Evolutionary conservation across 345 rosid species (phyloP).

Genomic region (Gossypium mustelinum): DNA sequence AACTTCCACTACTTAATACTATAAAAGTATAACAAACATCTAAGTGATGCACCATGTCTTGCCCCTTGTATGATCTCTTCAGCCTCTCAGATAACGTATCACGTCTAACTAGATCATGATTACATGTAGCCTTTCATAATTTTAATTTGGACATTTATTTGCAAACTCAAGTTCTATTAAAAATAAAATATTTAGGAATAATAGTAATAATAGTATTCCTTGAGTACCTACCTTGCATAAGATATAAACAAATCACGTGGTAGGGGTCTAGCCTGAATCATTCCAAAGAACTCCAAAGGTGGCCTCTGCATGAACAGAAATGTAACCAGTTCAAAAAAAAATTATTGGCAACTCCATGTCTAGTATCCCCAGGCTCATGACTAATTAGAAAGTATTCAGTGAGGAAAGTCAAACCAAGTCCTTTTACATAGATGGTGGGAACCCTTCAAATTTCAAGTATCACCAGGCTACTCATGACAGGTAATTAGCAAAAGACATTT

Average conservation of each 20-base stretch:
- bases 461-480: no score
- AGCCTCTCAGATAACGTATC: background rate
- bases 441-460: no score
- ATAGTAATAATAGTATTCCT: slow-evolving; percentile 4
- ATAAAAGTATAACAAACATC: slow-evolving; percentile 1
- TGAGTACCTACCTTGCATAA: slow-evolving; percentile 58
- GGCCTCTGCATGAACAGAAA: slow-evolving; percentile 58
- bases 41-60: background rate
- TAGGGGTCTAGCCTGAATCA: slow-evolving; percentile 74
- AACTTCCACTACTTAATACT: background rate
- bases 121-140: background rate
- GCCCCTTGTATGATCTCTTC: background rate
- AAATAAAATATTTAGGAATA: slow-evolving; percentile 4
- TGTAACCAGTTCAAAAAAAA: background rate
- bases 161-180: slow-evolving; percentile 1
- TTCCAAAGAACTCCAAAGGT: slow-evolving; percentile 79
- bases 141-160: slow-evolving; percentile 1
- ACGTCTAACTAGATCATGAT: background rate
- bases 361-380: background rate
- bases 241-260: slow-evolving; percentile 82
- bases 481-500: background rate
- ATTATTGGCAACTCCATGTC: background rate
- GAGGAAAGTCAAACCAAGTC: background rate
- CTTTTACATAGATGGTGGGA: background rate
- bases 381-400: background rate